Conservation (phyloP, 2,329 filamentous ascomycete genomes). For the Fusarium pseudograminearum region DNA sequence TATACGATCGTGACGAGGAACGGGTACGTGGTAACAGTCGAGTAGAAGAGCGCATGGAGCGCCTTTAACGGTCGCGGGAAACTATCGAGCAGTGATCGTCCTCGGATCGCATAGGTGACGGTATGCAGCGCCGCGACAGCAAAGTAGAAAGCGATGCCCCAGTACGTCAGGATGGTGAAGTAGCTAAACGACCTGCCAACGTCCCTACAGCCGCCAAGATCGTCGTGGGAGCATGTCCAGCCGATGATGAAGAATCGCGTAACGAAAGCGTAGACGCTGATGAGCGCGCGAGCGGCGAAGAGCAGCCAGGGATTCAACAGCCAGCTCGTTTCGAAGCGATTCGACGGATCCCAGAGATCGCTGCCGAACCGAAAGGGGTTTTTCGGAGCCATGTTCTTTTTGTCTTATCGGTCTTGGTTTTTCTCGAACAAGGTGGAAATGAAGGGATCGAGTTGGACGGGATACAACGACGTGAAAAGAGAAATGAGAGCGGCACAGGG, state of each 20-base stretch:
- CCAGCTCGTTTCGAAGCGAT: conserved; percentile 86
- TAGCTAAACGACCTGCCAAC: conserved; percentile 76
- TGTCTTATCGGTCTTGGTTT: background rate
- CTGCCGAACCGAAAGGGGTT: conserved; percentile 56
- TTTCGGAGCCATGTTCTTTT: conserved; percentile 36
- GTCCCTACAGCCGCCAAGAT: conserved; percentile 56
- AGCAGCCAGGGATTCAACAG: conserved; percentile 75
- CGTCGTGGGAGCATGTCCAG: conserved; percentile 68
- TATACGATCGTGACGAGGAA: conserved; percentile 78
- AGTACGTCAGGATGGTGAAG: conserved; percentile 86
- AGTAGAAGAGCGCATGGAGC: conserved; percentile 74
- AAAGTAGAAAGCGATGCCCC: conserved; percentile 86
- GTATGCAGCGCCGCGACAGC: conserved; percentile 76
- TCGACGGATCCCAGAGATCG: conserved; percentile 65
- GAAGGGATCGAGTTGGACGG: background rate
- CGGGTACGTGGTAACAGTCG: conserved; percentile 71
- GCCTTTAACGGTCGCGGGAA: conserved; percentile 72
- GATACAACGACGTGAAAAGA: background rate
- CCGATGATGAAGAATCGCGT: conserved; percentile 77
- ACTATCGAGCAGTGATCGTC: conserved; percentile 66
- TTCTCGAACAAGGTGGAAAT: background rate
- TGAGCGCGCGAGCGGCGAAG: conserved; percentile 66
- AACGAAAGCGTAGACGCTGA: conserved; percentile 76
- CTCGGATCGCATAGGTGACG: conserved; percentile 69
- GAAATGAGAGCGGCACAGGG: conserved; percentile 1